phyloP scores from a whole-genome alignment of 78 protist genomes.

The Cavenderia fasciculata region DNA sequence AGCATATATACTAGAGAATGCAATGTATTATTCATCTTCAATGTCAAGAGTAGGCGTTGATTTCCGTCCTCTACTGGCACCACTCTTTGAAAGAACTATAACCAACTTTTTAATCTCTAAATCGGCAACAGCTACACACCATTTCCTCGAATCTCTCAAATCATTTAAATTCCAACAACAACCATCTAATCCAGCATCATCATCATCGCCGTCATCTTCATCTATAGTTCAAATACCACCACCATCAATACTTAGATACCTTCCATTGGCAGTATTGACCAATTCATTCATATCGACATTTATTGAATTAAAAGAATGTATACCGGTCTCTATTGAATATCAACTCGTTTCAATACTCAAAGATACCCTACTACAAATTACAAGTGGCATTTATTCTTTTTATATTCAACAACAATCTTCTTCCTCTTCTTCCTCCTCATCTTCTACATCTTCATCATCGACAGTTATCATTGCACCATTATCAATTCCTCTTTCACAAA shows the following conservation, averaged over 20 bases:
- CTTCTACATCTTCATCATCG: too few species aligned
- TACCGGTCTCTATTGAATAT: slow-evolving; percentile 36
- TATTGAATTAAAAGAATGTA: slow-evolving; percentile 60
- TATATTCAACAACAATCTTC: slow-evolving; percentile 29
- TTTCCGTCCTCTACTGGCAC: slow-evolving; percentile 30
- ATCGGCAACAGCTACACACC: slow-evolving; percentile 31
- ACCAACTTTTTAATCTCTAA: slow-evolving; percentile 33
- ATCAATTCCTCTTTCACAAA: background rate
- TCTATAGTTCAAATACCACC: slow-evolving; percentile 36
- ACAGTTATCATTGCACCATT: too few species aligned
- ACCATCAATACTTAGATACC: slow-evolving; percentile 16
- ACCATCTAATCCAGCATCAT: background rate
- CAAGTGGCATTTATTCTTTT: slow-evolving; percentile 46
- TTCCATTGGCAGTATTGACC: slow-evolving; percentile 49
- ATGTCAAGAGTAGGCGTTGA: slow-evolving; percentile 75
- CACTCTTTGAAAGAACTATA: slow-evolving; percentile 62
- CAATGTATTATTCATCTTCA: slow-evolving; percentile 74
- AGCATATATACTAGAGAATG: slow-evolving; percentile 41
- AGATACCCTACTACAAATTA: slow-evolving; percentile 11
- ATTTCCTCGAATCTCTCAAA: slow-evolving; percentile 55
- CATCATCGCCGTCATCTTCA: background rate
- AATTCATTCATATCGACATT: slow-evolving; percentile 47
- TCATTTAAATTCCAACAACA: slow-evolving; percentile 41
- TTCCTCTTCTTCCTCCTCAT: too few species aligned
- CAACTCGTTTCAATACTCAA: background rate